These are phyloP conservation scores for Aspergillus mulundensis DNA, from an alignment of 495 filamentous ascomycete genomes.

Conservation along the genomic window DNA sequence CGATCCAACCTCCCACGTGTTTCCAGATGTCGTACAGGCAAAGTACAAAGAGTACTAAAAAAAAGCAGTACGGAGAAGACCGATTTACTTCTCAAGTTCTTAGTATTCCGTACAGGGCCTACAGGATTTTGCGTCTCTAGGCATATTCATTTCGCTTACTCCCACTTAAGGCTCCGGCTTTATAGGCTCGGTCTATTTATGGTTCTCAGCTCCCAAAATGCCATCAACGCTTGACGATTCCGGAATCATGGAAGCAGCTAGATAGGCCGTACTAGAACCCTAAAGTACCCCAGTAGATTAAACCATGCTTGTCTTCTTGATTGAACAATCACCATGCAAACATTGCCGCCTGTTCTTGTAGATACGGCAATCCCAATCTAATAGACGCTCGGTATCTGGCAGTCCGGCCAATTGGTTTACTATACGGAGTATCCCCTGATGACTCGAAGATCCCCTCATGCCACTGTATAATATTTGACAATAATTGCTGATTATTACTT, in stretches of 20 bases:
- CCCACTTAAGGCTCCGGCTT: too few species aligned
- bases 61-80: background rate
- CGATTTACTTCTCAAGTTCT: too few species aligned
- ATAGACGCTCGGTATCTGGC: background rate
- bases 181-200: too few species aligned
- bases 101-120: too few species aligned
- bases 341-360: conserved; percentile 1
- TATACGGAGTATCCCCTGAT: background rate
- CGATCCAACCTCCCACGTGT: background rate
- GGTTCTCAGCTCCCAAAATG: too few species aligned
- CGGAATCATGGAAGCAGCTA: too few species aligned
- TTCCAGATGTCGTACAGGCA: background rate
- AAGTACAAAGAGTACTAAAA: background rate
- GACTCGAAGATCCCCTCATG: background rate
- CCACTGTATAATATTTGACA: background rate
- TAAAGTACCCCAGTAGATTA: background rate
- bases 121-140: too few species aligned
- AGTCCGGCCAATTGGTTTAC: background rate
- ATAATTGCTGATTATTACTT: background rate
- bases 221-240: too few species aligned
- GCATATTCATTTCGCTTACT: too few species aligned
- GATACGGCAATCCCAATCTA: background rate
- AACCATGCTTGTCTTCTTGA: background rate
- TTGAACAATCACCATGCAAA: background rate
- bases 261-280: too few species aligned